These are phyloP conservation scores for Mucor mucedo DNA, from an alignment of 371 early-diverging fungal genomes.

Conservation along the genomic window DNA sequence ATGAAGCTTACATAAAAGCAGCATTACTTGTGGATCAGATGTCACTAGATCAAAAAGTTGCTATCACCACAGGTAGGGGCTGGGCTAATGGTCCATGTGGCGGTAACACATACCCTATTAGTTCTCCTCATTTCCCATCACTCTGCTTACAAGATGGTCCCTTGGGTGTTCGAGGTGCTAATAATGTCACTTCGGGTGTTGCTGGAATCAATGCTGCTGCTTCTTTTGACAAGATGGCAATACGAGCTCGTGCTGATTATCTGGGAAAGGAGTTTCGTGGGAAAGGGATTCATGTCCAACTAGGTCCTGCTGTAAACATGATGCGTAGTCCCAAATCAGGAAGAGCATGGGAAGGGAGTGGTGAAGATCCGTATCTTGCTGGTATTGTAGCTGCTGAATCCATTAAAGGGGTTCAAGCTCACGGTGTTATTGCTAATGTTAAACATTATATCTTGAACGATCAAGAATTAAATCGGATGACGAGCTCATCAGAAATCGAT, in stretches of 20 bases:
- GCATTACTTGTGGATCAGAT: conserved; percentile 32
- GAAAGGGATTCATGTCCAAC: conserved; percentile 52
- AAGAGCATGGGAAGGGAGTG: conserved; percentile 65
- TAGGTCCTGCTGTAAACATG: conserved; percentile 59
- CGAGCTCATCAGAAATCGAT: conserved; percentile 39
- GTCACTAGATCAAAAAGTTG: conserved; percentile 45
- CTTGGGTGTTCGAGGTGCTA: conserved; percentile 48
- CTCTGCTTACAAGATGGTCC: conserved; percentile 64
- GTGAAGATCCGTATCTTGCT: conserved; percentile 65
- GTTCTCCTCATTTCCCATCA: conserved; percentile 54
- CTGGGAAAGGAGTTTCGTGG: conserved; percentile 60
- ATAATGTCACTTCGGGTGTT: conserved; percentile 50
- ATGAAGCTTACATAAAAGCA: conserved; percentile 44
- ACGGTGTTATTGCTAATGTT: conserved; percentile 54
- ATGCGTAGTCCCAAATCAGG: conserved; percentile 54
- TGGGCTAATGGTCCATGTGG: conserved; percentile 40
- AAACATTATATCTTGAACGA: conserved; percentile 58
- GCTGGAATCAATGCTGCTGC: conserved; percentile 58
- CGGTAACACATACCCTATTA: conserved; percentile 47
- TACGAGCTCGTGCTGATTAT: conserved; percentile 46
- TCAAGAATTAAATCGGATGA: conserved; percentile 41
- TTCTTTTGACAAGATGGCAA: conserved; percentile 54
- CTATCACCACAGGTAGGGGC: conserved; percentile 55
- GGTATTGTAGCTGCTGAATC: conserved; percentile 41
- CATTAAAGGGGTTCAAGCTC: conserved; percentile 39